Percentiles rank a stretch among this genome's conserved stretches.
These are phyloP conservation scores for Marchantia paleacea DNA, from an alignment of 225 moss, liverwort and hornwort species.

Conservation along the genomic window DNA sequence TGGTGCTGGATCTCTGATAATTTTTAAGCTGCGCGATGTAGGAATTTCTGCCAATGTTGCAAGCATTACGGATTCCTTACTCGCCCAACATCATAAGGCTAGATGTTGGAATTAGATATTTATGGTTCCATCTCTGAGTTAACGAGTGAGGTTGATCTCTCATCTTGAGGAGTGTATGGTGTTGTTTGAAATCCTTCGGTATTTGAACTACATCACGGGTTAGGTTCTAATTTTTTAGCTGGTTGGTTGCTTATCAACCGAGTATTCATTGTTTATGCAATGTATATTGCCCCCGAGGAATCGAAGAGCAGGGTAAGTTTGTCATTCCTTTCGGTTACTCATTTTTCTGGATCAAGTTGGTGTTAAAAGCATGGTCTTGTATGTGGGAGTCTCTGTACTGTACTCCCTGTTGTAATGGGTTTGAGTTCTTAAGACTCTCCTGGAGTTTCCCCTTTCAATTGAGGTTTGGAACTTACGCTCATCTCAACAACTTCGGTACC, in stretches of 20 bases:
- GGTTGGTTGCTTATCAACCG: constrained; percentile 12
- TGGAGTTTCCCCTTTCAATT: no score
- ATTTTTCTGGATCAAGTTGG: neutral
- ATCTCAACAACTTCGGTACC: no score
- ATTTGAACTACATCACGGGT: neutral
- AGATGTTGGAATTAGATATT: neutral
- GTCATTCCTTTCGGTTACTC: neutral
- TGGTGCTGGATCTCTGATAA: neutral
- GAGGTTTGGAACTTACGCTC: no score
- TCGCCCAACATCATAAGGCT: neutral
- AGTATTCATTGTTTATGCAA: constrained; percentile 5
- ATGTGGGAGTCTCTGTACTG: neutral
- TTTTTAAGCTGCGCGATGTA: neutral
- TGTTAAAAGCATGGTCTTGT: neutral
- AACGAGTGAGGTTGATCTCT: neutral
- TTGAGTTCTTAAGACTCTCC: neutral
- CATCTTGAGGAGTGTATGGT: neutral
- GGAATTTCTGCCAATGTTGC: neutral
- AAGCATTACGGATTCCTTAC: neutral
- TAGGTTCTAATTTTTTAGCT: neutral
- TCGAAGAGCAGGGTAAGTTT: neutral
- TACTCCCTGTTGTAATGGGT: neutral
- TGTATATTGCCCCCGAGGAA: neutral
- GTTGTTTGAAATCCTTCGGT: neutral
- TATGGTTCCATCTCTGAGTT: neutral